Evolutionary conservation across 2,329 filamentous ascomycete genomes (phyloP).

Genomic region (Phialophora tarda): DNA sequence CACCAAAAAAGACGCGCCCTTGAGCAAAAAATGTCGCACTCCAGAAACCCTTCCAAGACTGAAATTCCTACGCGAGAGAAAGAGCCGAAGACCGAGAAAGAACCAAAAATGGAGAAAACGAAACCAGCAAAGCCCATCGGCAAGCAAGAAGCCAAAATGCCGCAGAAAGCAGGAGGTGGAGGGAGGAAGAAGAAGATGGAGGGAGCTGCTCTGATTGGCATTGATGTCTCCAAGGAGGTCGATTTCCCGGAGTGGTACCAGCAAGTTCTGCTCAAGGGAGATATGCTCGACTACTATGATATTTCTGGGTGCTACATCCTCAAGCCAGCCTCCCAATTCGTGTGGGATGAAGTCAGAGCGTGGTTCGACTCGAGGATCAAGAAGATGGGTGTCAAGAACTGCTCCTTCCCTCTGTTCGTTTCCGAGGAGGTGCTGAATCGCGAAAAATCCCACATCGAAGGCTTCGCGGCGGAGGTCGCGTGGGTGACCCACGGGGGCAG

Average conservation of each 20-base stretch:
- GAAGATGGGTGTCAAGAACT: constrained; percentile 89
- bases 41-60: constrained; percentile 31
- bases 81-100: constrained; percentile 16
- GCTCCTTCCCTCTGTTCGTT: constrained; percentile 95
- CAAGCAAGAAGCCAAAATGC: constrained; percentile 54
- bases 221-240: constrained; percentile 80
- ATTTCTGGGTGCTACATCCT: constrained; percentile 97
- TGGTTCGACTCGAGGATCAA: constrained; percentile 73
- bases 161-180: constrained; percentile 44
- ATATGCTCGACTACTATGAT: constrained; percentile 98
- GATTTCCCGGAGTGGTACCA: constrained; percentile 97
- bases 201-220: constrained; percentile 75
- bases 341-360: constrained; percentile 70
- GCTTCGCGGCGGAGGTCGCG: constrained; percentile 79
- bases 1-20: neutral
- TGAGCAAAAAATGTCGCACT: constrained; percentile 32
- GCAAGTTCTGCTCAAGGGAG: constrained; percentile 94
- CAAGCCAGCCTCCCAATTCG: constrained; percentile 71
- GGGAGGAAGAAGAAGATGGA: constrained; percentile 60
- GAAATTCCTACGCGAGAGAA: constrained; percentile 35
- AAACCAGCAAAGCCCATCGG: constrained; percentile 50
- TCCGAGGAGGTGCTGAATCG: constrained; percentile 82
- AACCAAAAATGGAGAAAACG: constrained; percentile 52
- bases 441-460: constrained; percentile 97
- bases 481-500: constrained; percentile 73